Base-by-base conservation (phyloP, 164 flowering plant species). In the Magnolia kwangsiensis region DNA sequence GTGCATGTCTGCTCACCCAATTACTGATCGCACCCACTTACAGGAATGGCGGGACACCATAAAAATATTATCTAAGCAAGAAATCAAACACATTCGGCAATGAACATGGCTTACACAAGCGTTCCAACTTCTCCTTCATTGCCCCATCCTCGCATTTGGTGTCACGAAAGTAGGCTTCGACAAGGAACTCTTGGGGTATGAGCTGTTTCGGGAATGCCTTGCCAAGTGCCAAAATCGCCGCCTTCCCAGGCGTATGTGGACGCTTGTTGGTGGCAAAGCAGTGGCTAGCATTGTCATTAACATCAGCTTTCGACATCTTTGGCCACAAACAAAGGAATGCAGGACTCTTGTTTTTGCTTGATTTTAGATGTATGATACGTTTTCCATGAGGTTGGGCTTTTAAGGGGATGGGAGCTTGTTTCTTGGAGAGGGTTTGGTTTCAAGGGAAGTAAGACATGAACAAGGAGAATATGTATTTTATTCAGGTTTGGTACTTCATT, bases 131-230 rank as follows among this genome's bases (percentile, higher is more conserved):
- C 87, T 89, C 90, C 82, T 86, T 88, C 13, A 89, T 86, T 61
- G 80, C 85, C 2, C 64, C 16, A 76, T 90, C 94, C 0, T 79
- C 78, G n/a, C 92, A 90, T 9, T 89, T 84, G 8, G 94, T 89
- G 79, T 89, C 89, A 1, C 91, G 86, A 51, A 84, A 68, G 75
- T 83, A 90, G 72, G 89, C 94, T 66, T 90, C 92, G 14, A 89
- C 94, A 74, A 90, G 74, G 79, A 78, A 76, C 7, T 89, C 92
- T 72, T 90, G 94, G 8, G 87, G 90, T 50, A 89, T 70, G 63
- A 89, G 76, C 63, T 90, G 92, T 72, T 74, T 75, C 1, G 92
- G 92, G 68, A 90, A 89, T 51, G 94, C 92, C 83, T 90, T 88
- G 71, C 92, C 92, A 1, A 89, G 49, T 2, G 92, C 94, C 11